These are phyloP conservation scores for Penicillium sp. DNA, from an alignment of 2,329 filamentous ascomycete species.

Conservation along the genomic window DNA sequence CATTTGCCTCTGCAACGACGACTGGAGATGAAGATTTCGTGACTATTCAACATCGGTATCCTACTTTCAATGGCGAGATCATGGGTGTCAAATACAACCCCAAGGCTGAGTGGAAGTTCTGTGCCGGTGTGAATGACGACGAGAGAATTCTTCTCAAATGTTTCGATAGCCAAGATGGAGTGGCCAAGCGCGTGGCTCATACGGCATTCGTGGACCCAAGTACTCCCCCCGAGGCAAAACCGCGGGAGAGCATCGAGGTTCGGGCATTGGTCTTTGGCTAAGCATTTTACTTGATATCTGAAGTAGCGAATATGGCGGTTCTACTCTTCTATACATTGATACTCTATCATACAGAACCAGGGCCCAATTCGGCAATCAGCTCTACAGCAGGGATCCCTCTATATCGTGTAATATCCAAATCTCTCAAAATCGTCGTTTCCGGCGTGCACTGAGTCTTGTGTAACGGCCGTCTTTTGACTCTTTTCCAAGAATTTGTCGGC, in stretches of 20 bases:
- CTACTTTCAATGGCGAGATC: background rate
- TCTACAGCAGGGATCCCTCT: background rate
- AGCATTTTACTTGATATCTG: background rate
- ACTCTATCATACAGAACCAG: background rate
- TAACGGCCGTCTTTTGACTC: background rate
- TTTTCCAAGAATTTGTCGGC: constrained; percentile 12
- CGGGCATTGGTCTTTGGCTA: background rate
- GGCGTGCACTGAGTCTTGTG: background rate
- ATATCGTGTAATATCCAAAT: constrained; percentile 7
- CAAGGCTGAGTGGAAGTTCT: background rate
- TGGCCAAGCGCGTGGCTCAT: background rate
- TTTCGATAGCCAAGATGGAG: background rate
- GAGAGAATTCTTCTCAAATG: background rate
- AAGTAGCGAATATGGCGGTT: background rate
- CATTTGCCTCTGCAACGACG: background rate
- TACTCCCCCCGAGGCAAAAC: background rate
- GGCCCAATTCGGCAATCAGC: background rate
- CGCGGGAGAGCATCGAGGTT: background rate
- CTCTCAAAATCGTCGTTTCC: background rate
- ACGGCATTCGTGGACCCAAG: background rate
- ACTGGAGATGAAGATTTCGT: background rate
- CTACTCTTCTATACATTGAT: background rate
- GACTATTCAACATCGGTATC: background rate
- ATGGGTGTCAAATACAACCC: background rate
- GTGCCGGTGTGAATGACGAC: background rate